These are phyloP conservation scores for Candida sp. DNA, from an alignment of 1,139 yeast genomes.

Conservation along the genomic window DNA sequence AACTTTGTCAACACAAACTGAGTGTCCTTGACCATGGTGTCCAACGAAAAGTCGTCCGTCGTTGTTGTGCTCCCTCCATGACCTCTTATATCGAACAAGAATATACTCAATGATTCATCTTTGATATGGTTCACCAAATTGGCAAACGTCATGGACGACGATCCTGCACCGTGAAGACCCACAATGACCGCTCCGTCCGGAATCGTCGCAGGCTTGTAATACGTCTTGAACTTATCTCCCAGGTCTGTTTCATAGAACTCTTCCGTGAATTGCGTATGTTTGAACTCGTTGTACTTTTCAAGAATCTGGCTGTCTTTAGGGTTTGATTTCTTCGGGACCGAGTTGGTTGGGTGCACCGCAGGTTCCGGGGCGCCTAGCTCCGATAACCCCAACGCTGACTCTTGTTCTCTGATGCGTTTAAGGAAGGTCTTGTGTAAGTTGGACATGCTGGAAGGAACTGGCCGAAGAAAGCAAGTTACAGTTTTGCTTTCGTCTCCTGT, in stretches of 20 bases:
- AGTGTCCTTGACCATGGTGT: conserved; percentile 62
- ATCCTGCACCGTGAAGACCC: conserved; percentile 96
- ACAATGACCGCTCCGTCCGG: conserved; percentile 59
- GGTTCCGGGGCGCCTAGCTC: conserved; percentile 16
- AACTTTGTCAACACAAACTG: conserved; percentile 47
- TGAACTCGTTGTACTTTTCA: conserved; percentile 15
- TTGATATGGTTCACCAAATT: conserved; percentile 37
- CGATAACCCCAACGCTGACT: conserved; percentile 37
- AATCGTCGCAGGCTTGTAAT: conserved; percentile 58
- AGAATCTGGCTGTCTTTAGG: conserved; percentile 8
- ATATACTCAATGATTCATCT: conserved; percentile 47
- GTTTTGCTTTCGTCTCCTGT: too few species aligned
- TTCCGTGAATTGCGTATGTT: conserved; percentile 21
- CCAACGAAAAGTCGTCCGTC: conserved; percentile 47
- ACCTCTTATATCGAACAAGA: conserved; percentile 82
- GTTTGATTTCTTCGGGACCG: neutral
- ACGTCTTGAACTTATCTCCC: conserved; percentile 51
- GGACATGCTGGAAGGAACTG: too few species aligned
- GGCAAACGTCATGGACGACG: conserved; percentile 82
- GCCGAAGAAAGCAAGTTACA: too few species aligned
- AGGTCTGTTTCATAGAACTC: conserved; percentile 8
- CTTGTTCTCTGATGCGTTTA: conserved; percentile 42
- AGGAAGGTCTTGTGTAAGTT: conserved; percentile 46
- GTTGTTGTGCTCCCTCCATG: conserved; percentile 58
- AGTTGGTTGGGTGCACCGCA: conserved; percentile 2